Evolutionary conservation across 176 grass and related monocot species (phyloP).

Genomic region (Eragrostis curvula): DNA sequence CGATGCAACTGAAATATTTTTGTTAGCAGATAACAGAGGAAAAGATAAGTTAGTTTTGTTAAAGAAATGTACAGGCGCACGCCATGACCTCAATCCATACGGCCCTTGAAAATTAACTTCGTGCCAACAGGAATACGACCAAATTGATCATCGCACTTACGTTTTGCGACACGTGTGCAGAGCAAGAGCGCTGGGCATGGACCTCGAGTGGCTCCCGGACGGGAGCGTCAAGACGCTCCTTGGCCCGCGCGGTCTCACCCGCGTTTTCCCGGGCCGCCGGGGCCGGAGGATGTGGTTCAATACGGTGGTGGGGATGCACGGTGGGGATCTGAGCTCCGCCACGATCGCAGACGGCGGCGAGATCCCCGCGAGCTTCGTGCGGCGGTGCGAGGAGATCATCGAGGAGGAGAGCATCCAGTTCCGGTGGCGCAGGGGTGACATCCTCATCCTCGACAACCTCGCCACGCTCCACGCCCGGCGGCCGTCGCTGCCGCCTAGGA

Average conservation of each 20-base stretch:
- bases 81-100: no score
- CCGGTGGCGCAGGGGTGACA: conserved; percentile 63
- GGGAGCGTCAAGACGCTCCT: conserved; percentile 49
- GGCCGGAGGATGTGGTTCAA: conserved; percentile 70
- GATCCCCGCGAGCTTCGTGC: conserved; percentile 55
- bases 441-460: conserved; percentile 70
- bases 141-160: no score
- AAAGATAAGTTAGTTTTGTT: no score
- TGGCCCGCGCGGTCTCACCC: conserved; percentile 50
- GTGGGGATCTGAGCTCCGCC: conserved; percentile 58
- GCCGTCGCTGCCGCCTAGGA: conserved; percentile 59
- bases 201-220: conserved; percentile 58
- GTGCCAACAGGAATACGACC: no score
- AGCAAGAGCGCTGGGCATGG: conserved; percentile 57
- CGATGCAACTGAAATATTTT: no score
- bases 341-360: conserved; percentile 52
- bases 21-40: no score
- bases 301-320: conserved; percentile 71
- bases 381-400: conserved; percentile 68
- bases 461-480: conserved; percentile 62
- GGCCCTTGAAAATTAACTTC: no score
- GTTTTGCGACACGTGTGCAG: conserved; percentile 11
- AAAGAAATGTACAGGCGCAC: no score
- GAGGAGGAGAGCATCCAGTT: conserved; percentile 84
- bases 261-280: conserved; percentile 45